A percentile compares a stretch with the other conserved stretches of the same genome.
phyloP scores from a whole-genome alignment of 2,329 filamentous ascomycete genomes.

The Alternaria incomplexa region DNA sequence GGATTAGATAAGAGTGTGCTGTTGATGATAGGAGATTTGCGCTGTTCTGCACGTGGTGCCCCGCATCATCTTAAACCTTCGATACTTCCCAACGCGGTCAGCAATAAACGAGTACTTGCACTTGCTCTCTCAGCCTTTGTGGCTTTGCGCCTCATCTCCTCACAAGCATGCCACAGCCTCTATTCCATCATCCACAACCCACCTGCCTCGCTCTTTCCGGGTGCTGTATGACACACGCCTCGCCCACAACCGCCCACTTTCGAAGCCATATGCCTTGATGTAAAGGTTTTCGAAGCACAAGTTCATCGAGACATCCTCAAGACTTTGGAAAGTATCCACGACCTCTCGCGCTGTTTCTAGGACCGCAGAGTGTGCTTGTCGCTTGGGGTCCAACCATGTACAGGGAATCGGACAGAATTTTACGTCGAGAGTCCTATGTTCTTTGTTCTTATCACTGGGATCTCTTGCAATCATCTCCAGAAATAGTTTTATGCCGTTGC shows the following conservation, averaged over 20 bases:
- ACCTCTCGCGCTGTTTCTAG: background rate
- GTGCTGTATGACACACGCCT: background rate
- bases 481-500: background rate
- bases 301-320: background rate
- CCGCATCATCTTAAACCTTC: constrained; percentile 4
- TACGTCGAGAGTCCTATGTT: background rate
- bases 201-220: background rate
- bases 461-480: background rate
- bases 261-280: background rate
- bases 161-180: background rate
- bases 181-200: background rate
- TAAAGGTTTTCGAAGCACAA: background rate
- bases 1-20: background rate
- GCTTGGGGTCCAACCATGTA: background rate
- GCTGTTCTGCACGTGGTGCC: constrained; percentile 2
- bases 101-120: background rate
- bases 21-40: background rate
- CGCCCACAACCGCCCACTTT: background rate
- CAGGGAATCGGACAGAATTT: background rate
- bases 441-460: background rate
- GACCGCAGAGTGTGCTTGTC: background rate
- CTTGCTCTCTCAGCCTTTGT: background rate
- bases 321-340: background rate
- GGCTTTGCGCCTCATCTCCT: background rate
- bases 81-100: background rate